Percentiles rank a stretch among this genome's conserved stretches.
phyloP scores from a whole-genome alignment of 495 filamentous ascomycete genomes.

The Daldinia decipiens region DNA sequence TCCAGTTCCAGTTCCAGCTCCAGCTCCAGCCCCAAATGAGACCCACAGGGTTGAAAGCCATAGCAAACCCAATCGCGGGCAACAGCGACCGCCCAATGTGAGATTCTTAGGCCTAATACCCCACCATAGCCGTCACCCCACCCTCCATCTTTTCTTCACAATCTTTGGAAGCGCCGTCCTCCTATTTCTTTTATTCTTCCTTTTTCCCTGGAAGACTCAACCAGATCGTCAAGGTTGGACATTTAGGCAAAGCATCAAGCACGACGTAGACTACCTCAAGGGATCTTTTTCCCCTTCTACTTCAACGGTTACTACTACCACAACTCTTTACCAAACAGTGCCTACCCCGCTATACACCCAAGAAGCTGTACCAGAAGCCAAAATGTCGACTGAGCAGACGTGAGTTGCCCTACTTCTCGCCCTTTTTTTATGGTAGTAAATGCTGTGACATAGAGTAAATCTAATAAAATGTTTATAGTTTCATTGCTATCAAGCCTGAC shows the following conservation, averaged over 20 bases:
- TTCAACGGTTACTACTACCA: slow-evolving; percentile 51
- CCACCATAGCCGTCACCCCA: slow-evolving; percentile 47
- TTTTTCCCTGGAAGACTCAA: slow-evolving; percentile 45
- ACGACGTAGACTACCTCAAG: slow-evolving; percentile 44
- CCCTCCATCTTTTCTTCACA: slow-evolving; percentile 48
- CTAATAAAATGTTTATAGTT: slow-evolving; percentile 70
- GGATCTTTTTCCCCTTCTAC: slow-evolving; percentile 45
- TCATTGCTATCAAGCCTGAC: slow-evolving; percentile 99
- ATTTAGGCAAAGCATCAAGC: slow-evolving; percentile 44
- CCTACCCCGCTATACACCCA: slow-evolving; percentile 50
- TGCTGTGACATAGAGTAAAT: slow-evolving; percentile 26
- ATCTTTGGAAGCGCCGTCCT: slow-evolving; percentile 36
- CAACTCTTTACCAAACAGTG: slow-evolving; percentile 49
- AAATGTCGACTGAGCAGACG: slow-evolving; percentile 93
- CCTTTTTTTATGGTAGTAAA: neutral
- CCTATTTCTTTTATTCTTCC: slow-evolving; percentile 46
- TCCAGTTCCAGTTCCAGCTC: neutral
- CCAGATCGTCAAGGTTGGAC: slow-evolving; percentile 42
- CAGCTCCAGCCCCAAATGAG: neutral
- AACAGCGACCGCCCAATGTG: slow-evolving; percentile 25
- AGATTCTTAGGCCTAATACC: slow-evolving; percentile 30
- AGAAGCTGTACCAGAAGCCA: slow-evolving; percentile 56
- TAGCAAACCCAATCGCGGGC: slow-evolving; percentile 37
- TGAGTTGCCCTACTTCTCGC: slow-evolving; percentile 61
- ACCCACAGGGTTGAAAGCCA: slow-evolving; percentile 18